phyloP scores from a whole-genome alignment of 148 eudicot genomes.

The Chenopodium album region DNA sequence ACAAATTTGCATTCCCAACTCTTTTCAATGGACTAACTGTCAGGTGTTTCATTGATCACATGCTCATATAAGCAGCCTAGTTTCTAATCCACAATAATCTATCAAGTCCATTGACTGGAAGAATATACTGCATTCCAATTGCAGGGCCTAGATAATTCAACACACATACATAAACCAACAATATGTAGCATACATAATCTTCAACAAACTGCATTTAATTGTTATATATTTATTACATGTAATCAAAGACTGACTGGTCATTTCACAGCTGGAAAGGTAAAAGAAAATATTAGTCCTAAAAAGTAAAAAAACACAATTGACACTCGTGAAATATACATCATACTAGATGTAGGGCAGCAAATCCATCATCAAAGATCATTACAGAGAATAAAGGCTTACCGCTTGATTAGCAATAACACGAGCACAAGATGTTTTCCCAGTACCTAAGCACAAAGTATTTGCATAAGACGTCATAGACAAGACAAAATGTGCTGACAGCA shows the following conservation, averaged over 20 bases:
- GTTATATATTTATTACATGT: background rate
- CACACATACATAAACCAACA: background rate
- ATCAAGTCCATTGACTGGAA: background rate
- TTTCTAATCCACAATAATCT: background rate
- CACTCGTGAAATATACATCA: background rate
- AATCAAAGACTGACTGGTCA: background rate
- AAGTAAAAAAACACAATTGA: no score
- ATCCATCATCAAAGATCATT: background rate
- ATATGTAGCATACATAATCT: background rate
- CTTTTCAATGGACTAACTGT: background rate
- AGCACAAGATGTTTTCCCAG: constrained; percentile 99
- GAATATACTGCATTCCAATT: background rate
- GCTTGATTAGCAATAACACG: constrained; percentile 95
- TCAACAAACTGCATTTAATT: background rate
- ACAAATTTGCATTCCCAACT: no score
- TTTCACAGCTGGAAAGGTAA: background rate
- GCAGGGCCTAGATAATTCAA: no score
- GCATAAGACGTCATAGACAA: constrained; percentile 1
- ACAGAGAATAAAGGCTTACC: constrained; percentile 43
- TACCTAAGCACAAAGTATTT: constrained; percentile 58
- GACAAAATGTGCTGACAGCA: background rate
- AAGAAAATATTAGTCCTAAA: no score
- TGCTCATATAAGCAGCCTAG: background rate
- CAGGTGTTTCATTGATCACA: background rate
- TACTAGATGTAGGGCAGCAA: background rate